Base-by-base conservation (phyloP, 2,329 filamentous ascomycete genomes). In the Aspergillus arachidicola region DNA sequence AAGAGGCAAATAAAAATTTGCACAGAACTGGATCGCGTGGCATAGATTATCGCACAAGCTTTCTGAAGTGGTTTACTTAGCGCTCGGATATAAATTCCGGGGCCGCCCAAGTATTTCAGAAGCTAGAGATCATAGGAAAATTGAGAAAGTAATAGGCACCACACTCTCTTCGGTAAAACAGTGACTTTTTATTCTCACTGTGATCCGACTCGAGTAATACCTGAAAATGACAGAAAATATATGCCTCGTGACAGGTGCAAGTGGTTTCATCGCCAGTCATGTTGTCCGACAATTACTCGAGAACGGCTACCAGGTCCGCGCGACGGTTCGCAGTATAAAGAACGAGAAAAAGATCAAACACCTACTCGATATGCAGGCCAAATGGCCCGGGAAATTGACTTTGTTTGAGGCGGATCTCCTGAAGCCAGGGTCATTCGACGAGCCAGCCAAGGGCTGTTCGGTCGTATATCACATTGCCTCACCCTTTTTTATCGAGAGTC, bases 391-490 rank as follows among this genome's bases (percentile, higher is more conserved):
- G 3, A 63, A 58, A 14, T 26, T 62, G 14, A 64, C 58, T 5
- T 68, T 78, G 21, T 73, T 73, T 32, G 73, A 74, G 53, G 73
- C 73, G 7, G 73, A 77, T 58, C 65, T 74, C 10, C 69, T 78
- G 6, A 58, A 64, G 28, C 55, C 68, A 0, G 69, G 68, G 45
- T 75, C 72, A 6, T 78, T 78, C 61, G 61, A 63, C 5, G 56
- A 67, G 7, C 70, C 75, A 19, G 69, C 75, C 50, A 57, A 66
- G 41, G 73, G 71, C 54, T 75, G 74, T 53, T 58, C 67, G 6
- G 70, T 73, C 2, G 72, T 79, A 16, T 71, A 76, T 59, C 77
- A 78, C 43, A 69, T 78, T 21, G 77, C 76, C 0, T 75, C 76
- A 10, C 77, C 76, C 1, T 78, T 79, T 41, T 64, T 73, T 11